Base-by-base conservation (phyloP, 208 protist species). In the Trypanosoma melophagium region DNA sequence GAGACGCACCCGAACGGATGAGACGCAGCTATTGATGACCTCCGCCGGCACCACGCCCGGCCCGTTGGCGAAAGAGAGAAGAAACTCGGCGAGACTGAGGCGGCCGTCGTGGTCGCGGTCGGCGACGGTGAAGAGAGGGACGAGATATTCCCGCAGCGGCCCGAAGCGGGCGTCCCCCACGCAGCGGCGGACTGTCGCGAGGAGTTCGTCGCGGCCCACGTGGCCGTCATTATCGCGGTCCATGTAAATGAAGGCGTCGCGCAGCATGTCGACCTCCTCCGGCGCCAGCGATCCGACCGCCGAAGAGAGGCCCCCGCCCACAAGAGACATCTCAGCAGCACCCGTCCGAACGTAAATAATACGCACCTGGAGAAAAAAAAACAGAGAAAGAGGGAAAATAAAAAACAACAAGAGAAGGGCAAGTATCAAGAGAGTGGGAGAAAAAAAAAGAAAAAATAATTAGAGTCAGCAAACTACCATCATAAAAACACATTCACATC, bases 241-340 rank as follows among this genome's bases (percentile, higher is more conserved):
- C 79, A 94, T 89, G 71, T 80, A 89, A 55, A 94, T 94, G 54
- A 94, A 94, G n/a, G 89, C 80, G 58, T 94, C 89, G 17, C 89
- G 89, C 22, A 94, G 78, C 89, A 94, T 94, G 65, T 94, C 86
- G 0, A 90, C 77, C 64, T 94, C 89, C 67, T 94, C 89, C n/a
- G 83, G 81, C 22, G 59, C 74, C 1, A 94, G 70, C 3, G 74
- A 67, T 42, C 79, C 71, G 21, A 89, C 45, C 47, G 86, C 82
- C 21, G 66, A 38, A 1, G 68, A 31, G 40, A 85, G 70, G 21
- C 77, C 47, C 10, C 70, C 64, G 35, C 74, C 52, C 13, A 22
- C 28, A 22, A 41, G 44, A 57, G 28, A 35, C 69, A 69, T 69
- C 56, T 38, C 13, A 50, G 31, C 52, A 55, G 25, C 52, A 53